Evolutionary conservation across 2,329 filamentous ascomycete species (phyloP), one percentile per base, ranked within the genome.

Genomic region (Penicillium brasilianum): DNA sequence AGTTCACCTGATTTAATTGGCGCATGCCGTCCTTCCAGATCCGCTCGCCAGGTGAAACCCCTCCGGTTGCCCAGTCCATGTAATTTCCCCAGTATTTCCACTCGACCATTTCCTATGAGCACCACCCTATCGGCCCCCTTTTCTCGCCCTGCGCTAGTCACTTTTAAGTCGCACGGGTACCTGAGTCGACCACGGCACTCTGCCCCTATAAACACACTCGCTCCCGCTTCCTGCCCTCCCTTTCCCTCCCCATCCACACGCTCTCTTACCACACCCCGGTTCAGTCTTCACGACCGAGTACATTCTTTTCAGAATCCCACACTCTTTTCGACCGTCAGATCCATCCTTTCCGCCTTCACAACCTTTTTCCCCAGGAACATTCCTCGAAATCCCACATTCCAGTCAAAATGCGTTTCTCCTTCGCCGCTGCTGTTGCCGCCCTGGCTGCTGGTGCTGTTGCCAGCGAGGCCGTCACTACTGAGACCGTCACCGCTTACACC

Each of bases 401-500:
- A 54, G 50, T 22, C 79, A 83, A 77, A 65, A 84, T 84, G 82
- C 81, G 80, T 78, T 81, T 82, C 80, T 76, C 81, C 66, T 67
- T 77, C 69, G 76, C 77, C 69, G 71, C 78, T 69, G 69, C 77
- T 67, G 65, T 75, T 56, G 69, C 76, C 64, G 76, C 74, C 67
- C 68, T 79, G 62, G 79, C 75, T 66, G 74, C 74, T 66, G 75
- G 73, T 69, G 78, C 73, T 65, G 66, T 73, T 55, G 78, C 77
- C 59, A 43, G 55, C 49, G 62, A 59, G 54, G 61, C 75, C 78
- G 83, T 83, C 79, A 91, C 88, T 69, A 91, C 88, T 69, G 86
- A 89, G 83, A 81, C 87, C 67, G 85, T 91, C 66, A 87, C 86
- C 60, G 78, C 81, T 60, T 86, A 86, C 82, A 87, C 85, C 79